Percentiles rank a stretch among this genome's conserved stretches.
Evolutionary conservation across 768 basidiomycete genomes (phyloP).

Genomic region (Clavaria fumosa): DNA sequence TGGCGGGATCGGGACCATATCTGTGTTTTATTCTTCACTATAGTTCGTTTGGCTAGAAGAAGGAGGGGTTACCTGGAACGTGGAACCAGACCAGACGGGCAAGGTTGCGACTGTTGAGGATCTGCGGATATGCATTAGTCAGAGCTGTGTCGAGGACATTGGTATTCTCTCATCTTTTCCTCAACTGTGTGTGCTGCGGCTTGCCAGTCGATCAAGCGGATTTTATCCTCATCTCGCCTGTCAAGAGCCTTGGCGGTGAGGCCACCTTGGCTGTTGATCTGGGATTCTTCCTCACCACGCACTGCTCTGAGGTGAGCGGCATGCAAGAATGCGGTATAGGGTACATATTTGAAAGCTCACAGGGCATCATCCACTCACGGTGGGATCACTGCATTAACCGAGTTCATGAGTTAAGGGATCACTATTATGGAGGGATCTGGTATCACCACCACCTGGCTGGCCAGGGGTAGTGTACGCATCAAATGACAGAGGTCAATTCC

Average conservation of each 20-base stretch:
- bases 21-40: no score
- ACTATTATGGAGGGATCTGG: neutral
- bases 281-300: slow-evolving; percentile 24
- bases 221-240: slow-evolving; percentile 9
- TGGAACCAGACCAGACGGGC: slow-evolving; percentile 48
- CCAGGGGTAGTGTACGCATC: neutral
- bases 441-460: neutral
- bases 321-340: no score
- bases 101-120: slow-evolving; percentile 38
- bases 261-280: slow-evolving; percentile 7
- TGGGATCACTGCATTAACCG: slow-evolving; percentile 11
- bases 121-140: no score
- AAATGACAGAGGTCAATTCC: no score
- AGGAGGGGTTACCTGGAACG: slow-evolving; percentile 26
- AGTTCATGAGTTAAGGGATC: neutral
- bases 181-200: slow-evolving; percentile 1
- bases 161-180: slow-evolving; percentile 39
- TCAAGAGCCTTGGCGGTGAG: slow-evolving; percentile 11
- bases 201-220: no score
- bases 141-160: no score
- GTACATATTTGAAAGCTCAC: no score
- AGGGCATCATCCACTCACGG: slow-evolving; percentile 11
- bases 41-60: neutral
- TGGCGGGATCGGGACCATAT: no score
- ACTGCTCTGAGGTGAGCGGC: no score